Evolutionary conservation across 23 red algal species (phyloP).

Genomic region (Chondrus crispus): DNA sequence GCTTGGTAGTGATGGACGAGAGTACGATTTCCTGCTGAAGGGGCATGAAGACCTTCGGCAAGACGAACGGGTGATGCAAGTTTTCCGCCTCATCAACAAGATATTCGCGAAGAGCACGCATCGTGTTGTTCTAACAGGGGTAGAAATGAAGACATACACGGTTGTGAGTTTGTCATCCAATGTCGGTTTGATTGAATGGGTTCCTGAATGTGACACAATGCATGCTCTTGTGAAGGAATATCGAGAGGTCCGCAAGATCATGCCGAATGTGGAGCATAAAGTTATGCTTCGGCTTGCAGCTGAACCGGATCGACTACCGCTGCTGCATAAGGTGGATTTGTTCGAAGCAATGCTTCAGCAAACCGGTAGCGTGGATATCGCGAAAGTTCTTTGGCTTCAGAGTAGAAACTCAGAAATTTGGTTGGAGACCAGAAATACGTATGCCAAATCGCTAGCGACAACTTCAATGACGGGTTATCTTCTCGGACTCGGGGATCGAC

Average conservation of each 20-base stretch:
- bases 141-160: constrained; percentile 71
- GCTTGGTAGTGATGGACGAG: constrained; percentile 86
- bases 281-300: constrained; percentile 90
- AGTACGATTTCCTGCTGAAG: constrained; percentile 96
- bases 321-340: constrained; percentile 95
- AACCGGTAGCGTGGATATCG: constrained; percentile 88
- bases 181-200: constrained; percentile 95
- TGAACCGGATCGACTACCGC: constrained; percentile 86
- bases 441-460: constrained; percentile 85
- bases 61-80: constrained; percentile 98
- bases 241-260: constrained; percentile 86
- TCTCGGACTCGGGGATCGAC: constrained; percentile 93
- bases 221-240: constrained; percentile 88
- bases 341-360: constrained; percentile 93
- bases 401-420: constrained; percentile 97
- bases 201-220: constrained; percentile 93
- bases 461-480: constrained; percentile 97
- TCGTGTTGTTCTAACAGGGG: constrained; percentile 1
- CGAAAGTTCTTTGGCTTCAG: constrained; percentile 85
- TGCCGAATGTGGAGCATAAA: constrained; percentile 93
- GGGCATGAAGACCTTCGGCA: constrained; percentile 98
- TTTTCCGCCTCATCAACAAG: constrained; percentile 92
- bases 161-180: constrained; percentile 82
- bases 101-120: constrained; percentile 64
- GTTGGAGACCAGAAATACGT: constrained; percentile 93